Base-by-base conservation (phyloP, 106 monocot genomes). In the Agapanthus africanus region DNA sequence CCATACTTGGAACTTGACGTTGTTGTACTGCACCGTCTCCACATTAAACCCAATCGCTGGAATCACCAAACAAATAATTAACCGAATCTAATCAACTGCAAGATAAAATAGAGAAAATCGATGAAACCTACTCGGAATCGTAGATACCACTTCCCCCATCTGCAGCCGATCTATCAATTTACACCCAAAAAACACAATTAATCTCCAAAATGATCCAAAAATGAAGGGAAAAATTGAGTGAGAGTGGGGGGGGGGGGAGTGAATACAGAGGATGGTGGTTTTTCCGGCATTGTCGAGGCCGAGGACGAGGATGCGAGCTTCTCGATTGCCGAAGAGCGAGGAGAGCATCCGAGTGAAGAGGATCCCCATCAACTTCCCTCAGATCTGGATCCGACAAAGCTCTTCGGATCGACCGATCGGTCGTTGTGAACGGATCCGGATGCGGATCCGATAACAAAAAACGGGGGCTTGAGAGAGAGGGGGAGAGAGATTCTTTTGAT, bases 201-300 rank as follows among this genome's bases (percentile, higher is more conserved):
- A 56, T 56, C 59, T 4, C 31, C 21, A 25, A 44, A 79, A 25
- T n/a, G 40, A 66, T 75, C 32, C 61, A 57, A 67, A 51, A 63
- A 30, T 26, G 52, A 38, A 51, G 40, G 26, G 13, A 25, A 11
- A 42, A 71, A 65, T 36, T 69, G 21, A 38, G 0, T 33, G 25
- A 1, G 11, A 33, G 13, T 69, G 25, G 26, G 0, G 37, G 25
- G 10, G 22, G 35, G 35, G 0, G 35, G 26, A 11, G 19, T 59
- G 36, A 7, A 31, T 79, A 92, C 95, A 97, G 1, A 97, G 77
- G 67, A 97, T 97, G 36, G 95, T 97, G 71, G 95, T 97, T 84
- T 97, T 97, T 16, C 95, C 95, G 72, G 95, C 95, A 84, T 97
- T 97, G 79, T 97, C 95, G 73, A 97, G 95, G 63, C 91, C 95